Evolutionary conservation across 257 asterid genomes (phyloP).

Genomic region (Eustoma russellianum): DNA sequence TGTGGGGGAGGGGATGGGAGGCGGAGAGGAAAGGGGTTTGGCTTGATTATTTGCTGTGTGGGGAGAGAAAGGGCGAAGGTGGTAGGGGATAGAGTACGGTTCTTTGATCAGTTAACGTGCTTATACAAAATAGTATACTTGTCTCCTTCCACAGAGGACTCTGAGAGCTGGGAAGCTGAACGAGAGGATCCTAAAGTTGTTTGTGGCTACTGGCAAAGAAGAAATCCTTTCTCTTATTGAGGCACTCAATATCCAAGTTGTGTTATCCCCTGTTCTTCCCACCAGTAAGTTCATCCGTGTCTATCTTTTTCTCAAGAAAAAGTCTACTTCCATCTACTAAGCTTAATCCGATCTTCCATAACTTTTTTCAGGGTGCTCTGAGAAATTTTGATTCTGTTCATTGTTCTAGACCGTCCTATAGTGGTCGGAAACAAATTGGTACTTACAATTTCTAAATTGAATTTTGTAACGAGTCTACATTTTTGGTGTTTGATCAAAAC

Average conservation of each 20-base stretch:
- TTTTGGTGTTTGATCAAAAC: no score
- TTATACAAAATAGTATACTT: no score
- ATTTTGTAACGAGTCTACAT: no score
- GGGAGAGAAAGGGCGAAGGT: no score
- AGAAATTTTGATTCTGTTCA: conserved; percentile 37
- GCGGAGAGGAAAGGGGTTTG: no score
- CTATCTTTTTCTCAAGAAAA: no score
- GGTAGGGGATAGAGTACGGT: no score
- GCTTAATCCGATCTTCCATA: conserved; percentile 14
- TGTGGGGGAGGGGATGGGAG: no score
- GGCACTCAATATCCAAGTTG: conserved; percentile 43
- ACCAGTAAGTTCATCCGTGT: conserved; percentile 27
- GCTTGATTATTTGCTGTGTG: no score
- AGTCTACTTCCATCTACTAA: background rate
- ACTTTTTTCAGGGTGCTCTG: conserved; percentile 62
- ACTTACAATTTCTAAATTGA: no score
- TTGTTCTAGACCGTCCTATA: conserved; percentile 2
- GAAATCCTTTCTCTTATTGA: conserved; percentile 43
- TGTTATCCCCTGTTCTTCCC: conserved; percentile 33
- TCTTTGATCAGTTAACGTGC: no score
- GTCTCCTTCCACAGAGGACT: conserved; percentile 44
- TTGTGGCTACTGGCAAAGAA: conserved; percentile 77
- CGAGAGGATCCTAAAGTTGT: conserved; percentile 78
- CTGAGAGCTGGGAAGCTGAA: conserved; percentile 87
- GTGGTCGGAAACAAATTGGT: background rate